Base-by-base conservation (phyloP, 1,284 basidiomycete genomes). In the Microbotryomycetes sp. region DNA sequence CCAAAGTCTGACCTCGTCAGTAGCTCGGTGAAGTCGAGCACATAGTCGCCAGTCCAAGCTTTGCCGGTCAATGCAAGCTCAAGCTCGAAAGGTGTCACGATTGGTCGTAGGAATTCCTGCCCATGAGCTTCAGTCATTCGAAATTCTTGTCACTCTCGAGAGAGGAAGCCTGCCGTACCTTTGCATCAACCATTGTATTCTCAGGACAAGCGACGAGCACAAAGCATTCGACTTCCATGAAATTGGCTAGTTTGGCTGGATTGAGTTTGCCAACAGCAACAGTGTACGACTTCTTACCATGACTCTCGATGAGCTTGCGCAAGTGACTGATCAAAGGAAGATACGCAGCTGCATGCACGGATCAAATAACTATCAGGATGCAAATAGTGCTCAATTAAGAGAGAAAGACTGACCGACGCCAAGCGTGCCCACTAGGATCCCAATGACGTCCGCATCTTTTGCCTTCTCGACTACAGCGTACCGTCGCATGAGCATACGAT, bases 211-310 rank as follows among this genome's bases (percentile, higher is more conserved):
- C 93, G 1, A 97, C 87, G 60, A 97, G 81, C 5, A 98, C 87
- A 72, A 93, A 98, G 72, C 92, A 93, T 73, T 97, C 94, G 55
- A 99, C 87, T 75, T 97, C 93, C 71, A 90, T 83, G 75, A 97
- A 97, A 74, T 98, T 98, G 14, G 87, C 94, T 32, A 99, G 80
- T 73, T 98, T 98, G 19, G 92, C 84, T 0, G 94, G 94, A 71
- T 92, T 97, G 59, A 97, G 81, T 76, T 97, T 92, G 31, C 96
- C 96, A 0, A 98, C 94, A 54, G 86, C 89, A 70, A 98, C 85
- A 0, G 94, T 97, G 76, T 98, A 99, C 65, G 84, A 86, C 74
- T 96, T 97, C 77, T 91, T 92, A 63, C 82, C 82, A 0, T 83
- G 80, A 46, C 79, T 79, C 1, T 80, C 76, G 51, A 97, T 81